Percentiles rank a stretch among this genome's conserved stretches.
These are phyloP conservation scores for Rhodotorula sp. DNA, from an alignment of 1,284 basidiomycete species.

Conservation along the genomic window DNA sequence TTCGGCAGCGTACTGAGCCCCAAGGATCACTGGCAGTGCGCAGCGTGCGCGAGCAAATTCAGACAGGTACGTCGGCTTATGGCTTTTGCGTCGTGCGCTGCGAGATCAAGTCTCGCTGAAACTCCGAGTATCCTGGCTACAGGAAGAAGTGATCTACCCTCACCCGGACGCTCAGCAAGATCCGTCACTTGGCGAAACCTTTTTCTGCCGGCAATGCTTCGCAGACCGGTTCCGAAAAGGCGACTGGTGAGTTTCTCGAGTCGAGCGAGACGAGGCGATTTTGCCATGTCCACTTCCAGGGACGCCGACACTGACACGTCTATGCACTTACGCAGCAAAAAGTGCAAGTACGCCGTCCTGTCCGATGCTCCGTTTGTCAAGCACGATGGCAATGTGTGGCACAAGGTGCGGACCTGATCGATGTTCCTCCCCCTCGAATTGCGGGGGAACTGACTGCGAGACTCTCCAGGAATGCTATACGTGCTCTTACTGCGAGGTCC, in stretches of 20 bases:
- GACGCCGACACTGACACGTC: background rate
- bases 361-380: conserved; percentile 32
- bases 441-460: too few relatives aligned
- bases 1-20: conserved; percentile 34
- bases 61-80: conserved; percentile 9
- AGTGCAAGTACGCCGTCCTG: conserved; percentile 35
- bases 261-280: too few relatives aligned
- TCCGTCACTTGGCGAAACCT: conserved; percentile 14
- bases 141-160: conserved; percentile 40
- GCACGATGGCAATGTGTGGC: conserved; percentile 31
- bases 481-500: conserved; percentile 32
- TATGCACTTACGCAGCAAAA: conserved; percentile 15
- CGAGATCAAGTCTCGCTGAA: background rate
- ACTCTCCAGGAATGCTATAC: conserved; percentile 18
- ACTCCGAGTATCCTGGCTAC: background rate
- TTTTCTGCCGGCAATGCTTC: conserved; percentile 38
- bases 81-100: background rate
- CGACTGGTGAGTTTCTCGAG: conserved; percentile 17
- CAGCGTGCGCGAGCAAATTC: conserved; percentile 20
- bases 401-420: conserved; percentile 6
- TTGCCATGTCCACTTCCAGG: background rate
- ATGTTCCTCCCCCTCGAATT: too few relatives aligned
- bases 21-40: conserved; percentile 33
- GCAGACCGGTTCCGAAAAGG: conserved; percentile 33
- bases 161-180: conserved; percentile 30